These are phyloP conservation scores for Stentor coeruleus DNA, from an alignment of 73 alveolate genomes.

Conservation along the genomic window DNA sequence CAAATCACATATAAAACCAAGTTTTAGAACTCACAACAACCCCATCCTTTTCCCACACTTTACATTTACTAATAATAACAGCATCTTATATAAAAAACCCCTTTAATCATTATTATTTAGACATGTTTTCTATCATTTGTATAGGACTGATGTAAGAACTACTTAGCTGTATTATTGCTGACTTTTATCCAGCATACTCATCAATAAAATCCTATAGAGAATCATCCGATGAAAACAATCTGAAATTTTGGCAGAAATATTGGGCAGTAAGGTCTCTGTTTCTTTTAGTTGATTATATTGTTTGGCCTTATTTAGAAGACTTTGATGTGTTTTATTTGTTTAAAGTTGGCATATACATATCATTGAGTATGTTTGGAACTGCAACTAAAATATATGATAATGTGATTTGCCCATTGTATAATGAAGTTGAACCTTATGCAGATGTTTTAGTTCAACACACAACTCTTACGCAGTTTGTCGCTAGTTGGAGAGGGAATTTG, in stretches of 20 bases:
- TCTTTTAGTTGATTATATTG: neutral
- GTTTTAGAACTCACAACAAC: too few species aligned
- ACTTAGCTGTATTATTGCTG: neutral
- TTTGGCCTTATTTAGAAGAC: conserved; percentile 3
- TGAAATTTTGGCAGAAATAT: conserved; percentile 9
- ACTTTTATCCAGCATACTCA: conserved; percentile 16
- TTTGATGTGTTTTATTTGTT: neutral
- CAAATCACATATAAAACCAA: too few species aligned
- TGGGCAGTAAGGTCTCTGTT: conserved; percentile 13
- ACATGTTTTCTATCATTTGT: too few species aligned
- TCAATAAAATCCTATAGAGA: conserved; percentile 6
- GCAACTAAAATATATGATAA: neutral
- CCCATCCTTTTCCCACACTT: too few species aligned
- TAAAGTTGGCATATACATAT: neutral
- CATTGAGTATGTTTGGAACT: neutral
- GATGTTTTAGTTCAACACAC: neutral
- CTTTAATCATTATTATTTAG: too few species aligned
- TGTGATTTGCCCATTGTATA: neutral
- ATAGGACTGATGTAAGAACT: neutral
- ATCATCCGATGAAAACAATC: neutral
- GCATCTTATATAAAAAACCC: too few species aligned
- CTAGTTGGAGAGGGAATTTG: neutral
- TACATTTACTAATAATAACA: too few species aligned
- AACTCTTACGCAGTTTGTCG: neutral
- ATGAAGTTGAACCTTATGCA: neutral